Percentiles rank a stretch among this genome's conserved stretches.
phyloP scores from a whole-genome alignment of 306 rosid species.

The Malus fusca region DNA sequence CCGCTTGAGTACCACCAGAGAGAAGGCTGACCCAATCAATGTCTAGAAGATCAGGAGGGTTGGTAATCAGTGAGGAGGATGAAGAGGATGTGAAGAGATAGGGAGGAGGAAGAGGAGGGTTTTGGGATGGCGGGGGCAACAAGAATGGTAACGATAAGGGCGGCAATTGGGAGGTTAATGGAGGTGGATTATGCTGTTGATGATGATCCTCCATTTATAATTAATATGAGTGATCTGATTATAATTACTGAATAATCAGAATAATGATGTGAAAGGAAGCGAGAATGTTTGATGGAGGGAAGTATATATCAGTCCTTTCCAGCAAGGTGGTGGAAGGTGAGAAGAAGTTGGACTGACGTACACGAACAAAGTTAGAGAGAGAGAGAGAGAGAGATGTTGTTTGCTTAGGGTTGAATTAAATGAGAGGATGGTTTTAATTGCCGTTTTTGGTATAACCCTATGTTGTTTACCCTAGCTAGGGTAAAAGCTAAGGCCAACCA shows the following conservation, averaged over 20 bases:
- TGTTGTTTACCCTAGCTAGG: neutral
- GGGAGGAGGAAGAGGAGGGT: slow-evolving; percentile 13
- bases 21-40: slow-evolving; percentile 66
- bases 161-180: neutral
- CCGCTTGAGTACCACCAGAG: slow-evolving; percentile 32
- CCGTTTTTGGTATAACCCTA: neutral
- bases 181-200: slow-evolving; percentile 14
- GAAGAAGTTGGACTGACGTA: slow-evolving; percentile 54
- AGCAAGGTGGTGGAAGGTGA: slow-evolving; percentile 45
- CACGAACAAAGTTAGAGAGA: neutral
- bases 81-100: slow-evolving; percentile 29
- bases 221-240: neutral
- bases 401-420: slow-evolving; percentile 1
- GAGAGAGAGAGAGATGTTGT: slow-evolving; percentile 5
- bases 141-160: slow-evolving; percentile 11
- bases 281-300: slow-evolving; percentile 20
- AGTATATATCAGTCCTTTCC: slow-evolving; percentile 24
- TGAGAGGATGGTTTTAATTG: neutral
- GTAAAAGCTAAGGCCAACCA: slow-evolving; percentile 26
- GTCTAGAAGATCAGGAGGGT: slow-evolving; percentile 21
- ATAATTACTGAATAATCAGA: neutral
- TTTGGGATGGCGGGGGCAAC: slow-evolving; percentile 15
- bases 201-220: slow-evolving; percentile 44
- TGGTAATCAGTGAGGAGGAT: neutral
- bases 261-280: slow-evolving; percentile 13